phyloP scores from a whole-genome alignment of 2,329 filamentous ascomycete species.

The Neonectria sp. region DNA sequence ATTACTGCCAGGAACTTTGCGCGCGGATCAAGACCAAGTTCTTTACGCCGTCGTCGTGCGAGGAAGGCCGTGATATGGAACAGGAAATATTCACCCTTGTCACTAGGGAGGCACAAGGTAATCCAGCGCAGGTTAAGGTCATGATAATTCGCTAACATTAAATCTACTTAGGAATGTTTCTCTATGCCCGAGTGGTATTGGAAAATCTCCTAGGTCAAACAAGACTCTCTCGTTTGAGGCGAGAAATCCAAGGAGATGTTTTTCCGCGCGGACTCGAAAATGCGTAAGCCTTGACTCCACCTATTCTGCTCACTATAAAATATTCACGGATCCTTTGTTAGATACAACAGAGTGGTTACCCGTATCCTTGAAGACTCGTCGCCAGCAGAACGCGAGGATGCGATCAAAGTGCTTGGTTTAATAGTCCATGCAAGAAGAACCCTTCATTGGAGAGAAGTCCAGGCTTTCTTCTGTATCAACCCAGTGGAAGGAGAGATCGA shows the following conservation, averaged over 20 bases:
- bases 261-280: conserved; percentile 22
- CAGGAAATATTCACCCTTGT: conserved; percentile 14
- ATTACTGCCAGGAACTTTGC: conserved; percentile 8
- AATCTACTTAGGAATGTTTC: conserved; percentile 30
- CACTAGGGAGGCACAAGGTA: conserved; percentile 17
- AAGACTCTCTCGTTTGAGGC: conserved; percentile 4
- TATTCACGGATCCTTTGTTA: background rate
- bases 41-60: too few relatives aligned
- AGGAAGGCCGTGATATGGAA: background rate
- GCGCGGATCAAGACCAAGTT: too few relatives aligned
- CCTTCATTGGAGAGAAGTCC: conserved; percentile 30
- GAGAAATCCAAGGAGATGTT: conserved; percentile 15
- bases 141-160: too few relatives aligned
- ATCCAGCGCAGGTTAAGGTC: too few relatives aligned
- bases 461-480: conserved; percentile 29
- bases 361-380: background rate
- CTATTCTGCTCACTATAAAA: too few relatives aligned
- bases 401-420: conserved; percentile 12
- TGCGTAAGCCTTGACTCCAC: conserved; percentile 7
- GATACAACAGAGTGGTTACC: conserved; percentile 21
- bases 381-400: background rate
- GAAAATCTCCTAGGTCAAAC: conserved; percentile 20
- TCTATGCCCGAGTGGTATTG: conserved; percentile 32
- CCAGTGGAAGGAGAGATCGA: conserved; percentile 8
- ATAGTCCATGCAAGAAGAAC: conserved; percentile 15